Evolutionary conservation across 768 basidiomycete genomes (phyloP), one percentile per base, ranked within the genome.

Genomic region (Myochromella boudieri): DNA sequence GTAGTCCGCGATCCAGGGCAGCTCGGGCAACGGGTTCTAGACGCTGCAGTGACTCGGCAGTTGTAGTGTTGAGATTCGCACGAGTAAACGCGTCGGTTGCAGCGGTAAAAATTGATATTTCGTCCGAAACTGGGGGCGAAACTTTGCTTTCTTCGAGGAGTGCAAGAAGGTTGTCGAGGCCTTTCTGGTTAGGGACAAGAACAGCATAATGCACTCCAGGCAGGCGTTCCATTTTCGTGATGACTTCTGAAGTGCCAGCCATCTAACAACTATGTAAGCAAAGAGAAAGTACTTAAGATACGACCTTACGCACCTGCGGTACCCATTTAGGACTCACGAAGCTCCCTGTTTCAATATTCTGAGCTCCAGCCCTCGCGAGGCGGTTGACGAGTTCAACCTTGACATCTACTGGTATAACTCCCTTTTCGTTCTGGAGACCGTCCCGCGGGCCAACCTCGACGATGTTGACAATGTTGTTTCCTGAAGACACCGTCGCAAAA

Each of bases 271-370:
- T 12, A 41, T 25, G 41, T 48, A 43, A 28, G 20, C 21, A 20
- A 20, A 34, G 17, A 38, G n/a, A 36, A 27, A 20, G 36, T 25
- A 33, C 17, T 22, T 10, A 18, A 51, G 12, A 15, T 34, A 15
- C 22, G 24, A 10, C 15, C 18, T 10, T 2, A 64, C 73, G 40
- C 51, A 83, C 93, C 80, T 95, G 93, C 0, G 92, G 93, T 20
- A 95, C 87, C 87, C 91, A 91, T 66, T 92, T 93, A 0, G 89
- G 88, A 63, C 90, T 90, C 48, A 95, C 93, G 60, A 95, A 93
- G 61, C 90, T 91, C 6, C 93, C 93, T 1, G 82, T 80, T 65
- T 95, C 92, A 54, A 95, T 85, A 46, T 71, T 80, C 50, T 71
- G 69, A 55, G 82, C 60, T 0, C 91, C 93, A 8, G 90, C 84